A percentile compares a stretch with the other conserved stretches of the same genome.
Conservation (phyloP, 495 filamentous ascomycete species). For the Penicillium coprophilum region DNA sequence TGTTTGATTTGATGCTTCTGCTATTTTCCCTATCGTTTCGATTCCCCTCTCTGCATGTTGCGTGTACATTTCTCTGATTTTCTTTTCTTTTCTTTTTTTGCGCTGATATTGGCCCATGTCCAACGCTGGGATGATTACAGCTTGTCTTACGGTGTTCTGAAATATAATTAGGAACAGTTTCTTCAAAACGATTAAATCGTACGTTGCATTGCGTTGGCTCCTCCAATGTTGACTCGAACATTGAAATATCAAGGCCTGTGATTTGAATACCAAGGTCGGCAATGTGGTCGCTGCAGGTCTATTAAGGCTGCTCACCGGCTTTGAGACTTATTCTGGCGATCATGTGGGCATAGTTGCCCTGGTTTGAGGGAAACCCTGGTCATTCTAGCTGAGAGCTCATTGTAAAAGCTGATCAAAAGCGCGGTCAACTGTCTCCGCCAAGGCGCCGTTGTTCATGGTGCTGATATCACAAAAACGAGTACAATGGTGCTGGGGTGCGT, state of each 20-base stretch:
- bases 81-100: conserved; percentile 1
- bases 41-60: conserved; percentile 34
- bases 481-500: not conserved
- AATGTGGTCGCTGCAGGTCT: not conserved
- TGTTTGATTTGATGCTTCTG: conserved; percentile 18
- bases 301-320: not conserved
- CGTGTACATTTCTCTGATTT: conserved; percentile 27
- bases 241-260: not conserved
- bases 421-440: not conserved
- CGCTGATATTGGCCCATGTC: conserved; percentile 16
- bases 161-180: conserved; percentile 6
- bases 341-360: not conserved
- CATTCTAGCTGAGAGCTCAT: not conserved
- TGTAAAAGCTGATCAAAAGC: not conserved
- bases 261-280: not conserved
- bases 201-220: not conserved
- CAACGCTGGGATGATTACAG: conserved; percentile 17
- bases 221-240: not conserved
- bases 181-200: not conserved
- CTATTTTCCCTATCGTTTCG: conserved; percentile 24
- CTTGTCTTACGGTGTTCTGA: conserved; percentile 9
- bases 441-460: not conserved
- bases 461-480: not conserved
- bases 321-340: not conserved
- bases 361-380: not conserved